Percentiles rank a stretch among this genome's conserved stretches.
Evolutionary conservation across 805 yeast species (phyloP).

Genomic region (Teunomyces lycoperdinae): DNA sequence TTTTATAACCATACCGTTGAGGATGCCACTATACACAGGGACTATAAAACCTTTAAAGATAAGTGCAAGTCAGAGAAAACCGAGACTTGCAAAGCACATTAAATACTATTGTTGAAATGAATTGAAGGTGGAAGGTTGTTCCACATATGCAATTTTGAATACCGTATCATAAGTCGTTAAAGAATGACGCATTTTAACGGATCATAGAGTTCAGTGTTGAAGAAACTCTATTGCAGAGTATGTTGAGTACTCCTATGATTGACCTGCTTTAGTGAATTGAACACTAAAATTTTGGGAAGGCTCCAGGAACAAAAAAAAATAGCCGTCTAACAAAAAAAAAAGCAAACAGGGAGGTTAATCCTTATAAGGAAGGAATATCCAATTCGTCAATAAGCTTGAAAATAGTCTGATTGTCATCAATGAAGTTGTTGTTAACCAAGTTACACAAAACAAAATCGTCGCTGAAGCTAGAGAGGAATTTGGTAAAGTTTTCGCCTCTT

Average conservation of each 20-base stretch:
- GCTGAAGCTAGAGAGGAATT: conserved; percentile 46
- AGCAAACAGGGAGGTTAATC: neutral
- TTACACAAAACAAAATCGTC: conserved; percentile 73
- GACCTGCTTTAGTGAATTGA: conserved; percentile 24
- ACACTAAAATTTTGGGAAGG: conserved; percentile 4
- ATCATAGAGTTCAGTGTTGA: conserved; percentile 22
- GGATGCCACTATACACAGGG: conserved; percentile 45
- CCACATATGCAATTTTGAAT: conserved; percentile 8
- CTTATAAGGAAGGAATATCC: conserved; percentile 2
- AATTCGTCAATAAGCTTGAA: conserved; percentile 49
- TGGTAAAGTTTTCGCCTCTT: conserved; percentile 29
- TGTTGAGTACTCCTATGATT: conserved; percentile 31
- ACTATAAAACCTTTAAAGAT: conserved; percentile 6
- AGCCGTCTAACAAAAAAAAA: neutral
- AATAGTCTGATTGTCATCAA: conserved; percentile 53
- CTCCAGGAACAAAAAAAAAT: neutral
- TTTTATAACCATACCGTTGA: conserved; percentile 44
- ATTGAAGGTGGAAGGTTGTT: conserved; percentile 9
- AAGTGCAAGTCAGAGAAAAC: conserved; percentile 4
- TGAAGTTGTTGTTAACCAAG: conserved; percentile 84
- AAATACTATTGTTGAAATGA: conserved; percentile 19
- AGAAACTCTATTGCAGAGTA: conserved; percentile 22
- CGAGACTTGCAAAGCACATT: conserved; percentile 3
- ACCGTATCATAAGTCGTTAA: conserved; percentile 10
- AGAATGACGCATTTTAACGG: conserved; percentile 12